A percentile compares a stretch with the other conserved stretches of the same genome.
phyloP scores from a whole-genome alignment of 108 stramenopile genomes.

The Skeletonema costatum region DNA sequence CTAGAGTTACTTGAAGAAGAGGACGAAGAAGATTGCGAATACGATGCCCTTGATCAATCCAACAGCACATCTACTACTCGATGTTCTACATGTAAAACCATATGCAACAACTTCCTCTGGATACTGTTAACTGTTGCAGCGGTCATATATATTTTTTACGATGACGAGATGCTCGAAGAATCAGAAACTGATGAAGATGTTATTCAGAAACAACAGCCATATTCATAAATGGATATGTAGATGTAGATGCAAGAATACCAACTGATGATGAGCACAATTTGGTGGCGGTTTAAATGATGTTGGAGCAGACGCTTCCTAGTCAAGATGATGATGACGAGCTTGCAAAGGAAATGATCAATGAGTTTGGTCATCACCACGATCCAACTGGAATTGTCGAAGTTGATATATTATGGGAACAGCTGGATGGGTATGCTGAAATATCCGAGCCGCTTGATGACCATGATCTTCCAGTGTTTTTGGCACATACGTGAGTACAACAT shows the following conservation, averaged over 20 bases:
- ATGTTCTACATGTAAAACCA: not conserved
- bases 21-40: slow-evolving; percentile 11
- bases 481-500: slow-evolving; percentile 22
- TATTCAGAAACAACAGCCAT: slow-evolving; percentile 8
- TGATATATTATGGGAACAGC: slow-evolving; percentile 32
- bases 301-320: not conserved
- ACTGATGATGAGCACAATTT: slow-evolving; percentile 34
- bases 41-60: not conserved
- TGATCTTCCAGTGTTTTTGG: slow-evolving; percentile 44
- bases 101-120: slow-evolving; percentile 12
- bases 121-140: slow-evolving; percentile 2
- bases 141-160: slow-evolving; percentile 8
- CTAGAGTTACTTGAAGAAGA: slow-evolving; percentile 17
- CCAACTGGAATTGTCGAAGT: slow-evolving; percentile 23
- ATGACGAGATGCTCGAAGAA: slow-evolving; percentile 7
- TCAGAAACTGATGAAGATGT: slow-evolving; percentile 1
- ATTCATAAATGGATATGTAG: slow-evolving; percentile 35
- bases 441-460: slow-evolving; percentile 28
- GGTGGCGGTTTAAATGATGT: slow-evolving; percentile 2
- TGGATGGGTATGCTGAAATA: slow-evolving; percentile 42
- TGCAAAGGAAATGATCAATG: not conserved
- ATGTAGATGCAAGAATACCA: slow-evolving; percentile 39
- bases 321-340: not conserved
- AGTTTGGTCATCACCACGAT: slow-evolving; percentile 10
- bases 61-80: not conserved